Evolutionary conservation across 768 basidiomycete species (phyloP).

Genomic region (Fomitopsis serialis): DNA sequence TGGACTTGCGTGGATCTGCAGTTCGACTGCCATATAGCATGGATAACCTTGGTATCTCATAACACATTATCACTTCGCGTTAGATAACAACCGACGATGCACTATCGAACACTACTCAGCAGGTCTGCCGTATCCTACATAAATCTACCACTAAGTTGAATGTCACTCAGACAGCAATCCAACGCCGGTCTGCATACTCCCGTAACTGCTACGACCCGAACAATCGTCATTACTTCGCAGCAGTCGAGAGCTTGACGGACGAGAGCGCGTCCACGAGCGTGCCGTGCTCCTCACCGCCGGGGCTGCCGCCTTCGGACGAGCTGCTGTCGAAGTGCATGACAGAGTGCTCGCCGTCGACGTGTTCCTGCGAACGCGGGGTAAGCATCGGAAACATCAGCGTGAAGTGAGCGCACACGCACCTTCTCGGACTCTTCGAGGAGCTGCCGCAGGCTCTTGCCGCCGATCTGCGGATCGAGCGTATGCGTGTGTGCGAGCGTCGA

Average conservation of each 20-base stretch:
- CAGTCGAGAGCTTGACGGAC: neutral
- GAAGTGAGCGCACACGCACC: too few relatives aligned
- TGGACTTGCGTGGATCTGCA: too few relatives aligned
- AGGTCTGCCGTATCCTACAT: too few relatives aligned
- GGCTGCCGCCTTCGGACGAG: neutral
- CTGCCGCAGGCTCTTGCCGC: slow-evolving; percentile 55
- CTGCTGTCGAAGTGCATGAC: slow-evolving; percentile 15
- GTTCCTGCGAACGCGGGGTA: slow-evolving; percentile 12
- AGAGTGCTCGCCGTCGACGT: slow-evolving; percentile 18
- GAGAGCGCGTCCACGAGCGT: neutral
- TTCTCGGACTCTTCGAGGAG: slow-evolving; percentile 82
- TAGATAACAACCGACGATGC: too few relatives aligned
- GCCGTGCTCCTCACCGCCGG: neutral
- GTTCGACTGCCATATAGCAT: too few relatives aligned
- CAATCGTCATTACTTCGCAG: neutral
- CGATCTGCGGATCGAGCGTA: slow-evolving; percentile 38
- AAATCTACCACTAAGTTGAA: too few relatives aligned
- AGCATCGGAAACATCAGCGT: too few relatives aligned
- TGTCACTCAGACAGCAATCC: neutral
- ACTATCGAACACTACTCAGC: too few relatives aligned
- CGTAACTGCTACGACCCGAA: neutral
- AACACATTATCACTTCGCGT: too few relatives aligned
- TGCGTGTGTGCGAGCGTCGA: slow-evolving; percentile 44
- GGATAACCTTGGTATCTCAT: too few relatives aligned
- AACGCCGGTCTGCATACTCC: neutral